phyloP scores from a whole-genome alignment of 306 rosid genomes.

The Castanea sativa region DNA sequence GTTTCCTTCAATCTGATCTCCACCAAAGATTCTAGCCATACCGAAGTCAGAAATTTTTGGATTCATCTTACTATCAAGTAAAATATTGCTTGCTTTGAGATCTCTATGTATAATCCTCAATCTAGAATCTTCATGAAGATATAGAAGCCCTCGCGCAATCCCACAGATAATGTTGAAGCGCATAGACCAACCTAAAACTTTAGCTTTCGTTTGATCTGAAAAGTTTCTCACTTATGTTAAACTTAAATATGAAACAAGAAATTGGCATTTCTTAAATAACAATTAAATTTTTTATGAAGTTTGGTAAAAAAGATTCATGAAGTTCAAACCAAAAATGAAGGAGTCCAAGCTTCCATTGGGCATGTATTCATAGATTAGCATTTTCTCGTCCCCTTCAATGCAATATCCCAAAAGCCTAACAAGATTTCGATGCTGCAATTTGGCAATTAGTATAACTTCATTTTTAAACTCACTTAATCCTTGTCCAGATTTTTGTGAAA shows the following conservation, averaged over 20 bases:
- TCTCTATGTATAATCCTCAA: constrained; percentile 55
- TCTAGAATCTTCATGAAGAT: constrained; percentile 63
- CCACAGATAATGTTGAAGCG: constrained; percentile 52
- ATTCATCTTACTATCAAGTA: constrained; percentile 47
- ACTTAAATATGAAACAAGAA: no score
- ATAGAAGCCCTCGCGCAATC: constrained; percentile 45
- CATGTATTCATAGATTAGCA: constrained; percentile 67
- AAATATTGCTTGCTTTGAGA: constrained; percentile 52
- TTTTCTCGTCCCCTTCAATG: constrained; percentile 45
- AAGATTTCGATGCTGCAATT: constrained; percentile 71
- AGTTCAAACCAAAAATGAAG: constrained; percentile 53
- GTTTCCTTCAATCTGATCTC: constrained; percentile 36
- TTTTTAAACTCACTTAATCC: constrained; percentile 55
- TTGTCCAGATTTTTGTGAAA: constrained; percentile 50
- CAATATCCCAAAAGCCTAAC: constrained; percentile 68
- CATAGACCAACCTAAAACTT: constrained; percentile 28
- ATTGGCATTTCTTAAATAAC: no score
- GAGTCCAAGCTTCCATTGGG: constrained; percentile 60
- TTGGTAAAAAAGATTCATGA: no score
- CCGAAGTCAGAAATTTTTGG: constrained; percentile 74
- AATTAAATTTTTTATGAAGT: no score
- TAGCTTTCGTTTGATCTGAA: constrained; percentile 26
- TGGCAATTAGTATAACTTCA: constrained; percentile 54
- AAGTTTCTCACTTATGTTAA: not conserved
- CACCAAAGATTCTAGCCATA: constrained; percentile 44